Conservation (phyloP, 768 basidiomycete species). For the Phaffia tasmanica region DNA sequence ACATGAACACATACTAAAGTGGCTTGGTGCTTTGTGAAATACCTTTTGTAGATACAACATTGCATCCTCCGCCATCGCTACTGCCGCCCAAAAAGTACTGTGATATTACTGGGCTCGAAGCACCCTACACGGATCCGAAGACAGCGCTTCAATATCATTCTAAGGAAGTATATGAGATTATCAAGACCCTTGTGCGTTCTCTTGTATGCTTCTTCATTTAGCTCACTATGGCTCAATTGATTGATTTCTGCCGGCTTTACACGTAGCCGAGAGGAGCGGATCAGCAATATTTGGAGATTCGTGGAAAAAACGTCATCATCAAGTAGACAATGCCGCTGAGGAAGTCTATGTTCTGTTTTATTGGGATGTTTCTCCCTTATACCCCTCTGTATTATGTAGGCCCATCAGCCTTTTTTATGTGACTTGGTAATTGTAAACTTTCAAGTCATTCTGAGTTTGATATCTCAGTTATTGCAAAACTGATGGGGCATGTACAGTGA, state of each 20-base stretch:
- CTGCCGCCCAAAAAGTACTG: constrained; percentile 42
- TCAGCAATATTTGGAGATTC: constrained; percentile 19
- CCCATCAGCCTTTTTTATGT: too few species aligned
- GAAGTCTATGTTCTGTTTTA: too few species aligned
- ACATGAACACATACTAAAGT: neutral
- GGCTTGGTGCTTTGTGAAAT: neutral
- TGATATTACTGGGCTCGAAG: constrained; percentile 41
- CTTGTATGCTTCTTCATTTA: neutral
- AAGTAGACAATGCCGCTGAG: neutral
- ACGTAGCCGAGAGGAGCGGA: constrained; percentile 18
- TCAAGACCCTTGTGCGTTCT: constrained; percentile 23
- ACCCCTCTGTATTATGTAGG: too few species aligned
- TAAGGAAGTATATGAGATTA: constrained; percentile 20
- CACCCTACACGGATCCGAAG: constrained; percentile 21
- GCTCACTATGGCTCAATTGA: neutral
- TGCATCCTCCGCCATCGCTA: constrained; percentile 38
- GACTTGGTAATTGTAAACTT: too few species aligned
- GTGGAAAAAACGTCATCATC: constrained; percentile 14
- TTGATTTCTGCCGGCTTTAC: neutral
- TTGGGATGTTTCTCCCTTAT: too few species aligned
- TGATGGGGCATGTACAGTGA: too few species aligned
- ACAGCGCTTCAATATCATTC: constrained; percentile 22
- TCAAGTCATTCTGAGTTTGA: too few species aligned
- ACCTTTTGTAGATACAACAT: neutral
- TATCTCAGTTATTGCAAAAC: too few species aligned